A percentile compares a stretch with the other conserved stretches of the same genome.
Conservation (phyloP, 1,284 basidiomycete species). For the Malassezia globosa region DNA sequence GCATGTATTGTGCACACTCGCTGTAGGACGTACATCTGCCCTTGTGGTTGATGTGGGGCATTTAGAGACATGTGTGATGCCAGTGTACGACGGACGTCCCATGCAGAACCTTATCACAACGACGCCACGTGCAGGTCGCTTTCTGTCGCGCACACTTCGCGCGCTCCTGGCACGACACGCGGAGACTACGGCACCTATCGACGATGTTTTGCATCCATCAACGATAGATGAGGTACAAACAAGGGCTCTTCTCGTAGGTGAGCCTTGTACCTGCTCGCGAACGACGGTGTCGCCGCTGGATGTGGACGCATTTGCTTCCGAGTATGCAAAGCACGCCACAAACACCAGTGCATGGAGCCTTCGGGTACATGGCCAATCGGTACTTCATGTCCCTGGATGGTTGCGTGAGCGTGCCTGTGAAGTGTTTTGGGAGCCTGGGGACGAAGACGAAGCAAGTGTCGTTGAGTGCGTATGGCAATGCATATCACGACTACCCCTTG, state of each 20-base stretch:
- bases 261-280: background rate
- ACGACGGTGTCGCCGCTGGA: conserved; percentile 1
- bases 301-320: background rate
- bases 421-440: conserved; percentile 76
- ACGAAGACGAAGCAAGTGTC: conserved; percentile 57
- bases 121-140: conserved; percentile 23
- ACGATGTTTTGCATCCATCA: background rate
- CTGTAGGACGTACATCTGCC: conserved; percentile 76
- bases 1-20: conserved; percentile 69
- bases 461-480: conserved; percentile 66
- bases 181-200: too few species aligned
- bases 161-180: conserved; percentile 19
- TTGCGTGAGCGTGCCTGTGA: conserved; percentile 80
- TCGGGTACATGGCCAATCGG: background rate
- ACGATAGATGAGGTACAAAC: conserved; percentile 28
- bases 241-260: conserved; percentile 29
- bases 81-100: conserved; percentile 51
- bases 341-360: background rate
- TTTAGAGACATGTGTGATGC: conserved; percentile 73
- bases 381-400: conserved; percentile 80
- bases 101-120: conserved; percentile 17
- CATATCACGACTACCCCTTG: conserved; percentile 58
- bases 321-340: background rate
- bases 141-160: conserved; percentile 19
- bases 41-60: conserved; percentile 85